phyloP scores from a whole-genome alignment of 1,284 basidiomycete species.

The Leccinum olivaceoglutinosum region DNA sequence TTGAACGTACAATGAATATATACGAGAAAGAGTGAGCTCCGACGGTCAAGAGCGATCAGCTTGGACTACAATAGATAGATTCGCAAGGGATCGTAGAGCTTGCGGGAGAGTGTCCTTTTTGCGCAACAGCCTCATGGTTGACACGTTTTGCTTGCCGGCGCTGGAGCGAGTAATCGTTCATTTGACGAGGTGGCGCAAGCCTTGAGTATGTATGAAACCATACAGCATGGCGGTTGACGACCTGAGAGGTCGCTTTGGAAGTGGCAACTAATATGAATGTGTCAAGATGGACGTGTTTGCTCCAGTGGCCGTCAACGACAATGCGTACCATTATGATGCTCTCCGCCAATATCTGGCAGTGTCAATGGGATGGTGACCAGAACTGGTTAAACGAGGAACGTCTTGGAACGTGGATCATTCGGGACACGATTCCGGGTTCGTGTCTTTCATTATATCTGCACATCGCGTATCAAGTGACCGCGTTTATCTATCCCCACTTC shows the following conservation, averaged over 20 bases:
- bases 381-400: no score
- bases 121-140: constrained; percentile 27
- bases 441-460: constrained; percentile 18
- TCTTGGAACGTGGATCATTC: neutral
- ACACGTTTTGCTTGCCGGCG: constrained; percentile 31
- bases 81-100: constrained; percentile 22
- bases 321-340: neutral
- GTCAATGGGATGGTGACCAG: neutral
- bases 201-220: constrained; percentile 8
- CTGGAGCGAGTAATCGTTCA: constrained; percentile 24
- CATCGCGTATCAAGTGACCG: constrained; percentile 5
- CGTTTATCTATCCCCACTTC: neutral
- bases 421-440: neutral
- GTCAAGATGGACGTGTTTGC: neutral
- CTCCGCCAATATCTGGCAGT: neutral
- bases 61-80: constrained; percentile 18
- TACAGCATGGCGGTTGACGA: constrained; percentile 3
- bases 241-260: no score
- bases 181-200: constrained; percentile 18
- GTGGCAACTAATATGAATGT: neutral
- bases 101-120: constrained; percentile 14
- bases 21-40: constrained; percentile 23
- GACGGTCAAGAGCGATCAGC: constrained; percentile 21
- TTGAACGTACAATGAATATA: constrained; percentile 23
- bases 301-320: neutral